Evolutionary conservation across 2,329 filamentous ascomycete species (phyloP), one percentile per base, ranked within the genome.

Genomic region (Colletotrichum brevisporum): DNA sequence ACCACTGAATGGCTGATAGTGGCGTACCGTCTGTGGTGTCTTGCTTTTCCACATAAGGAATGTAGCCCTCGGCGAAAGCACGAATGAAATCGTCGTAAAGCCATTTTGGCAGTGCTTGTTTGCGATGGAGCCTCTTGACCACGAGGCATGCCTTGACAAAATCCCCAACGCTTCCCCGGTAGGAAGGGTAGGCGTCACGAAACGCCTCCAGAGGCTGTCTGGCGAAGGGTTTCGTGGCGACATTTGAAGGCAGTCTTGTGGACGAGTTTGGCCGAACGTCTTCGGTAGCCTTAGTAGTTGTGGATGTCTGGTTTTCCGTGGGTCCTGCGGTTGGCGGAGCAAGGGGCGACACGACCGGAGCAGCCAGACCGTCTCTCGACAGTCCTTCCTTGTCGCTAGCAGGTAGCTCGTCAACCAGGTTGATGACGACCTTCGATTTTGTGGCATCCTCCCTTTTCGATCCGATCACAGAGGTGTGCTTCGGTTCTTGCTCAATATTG

Each of bases 21-120:
- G 78, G 71, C 24, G 67, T 45, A 10, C 12, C 16, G 12, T 77
- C 73, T 24, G 74, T 73, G 2, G 70, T 71, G 3, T 70, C 68
- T 9, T 65, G 43, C 6, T 75, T 72, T 2, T 73, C 63, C 26
- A 83, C 78, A 62, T 88, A 87, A 0, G 73, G 70, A 6, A 81
- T 70, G 70, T 82, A 89, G 1, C 81, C 79, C 1, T 74, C 74
- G 2, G 81, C 77, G 58, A 84, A 88, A 2, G 76, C 74, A 8
- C 82, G 77, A 36, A 89, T 82, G 60, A 88, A 86, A 63, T 89
- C 87, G 71, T 89, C 87, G 67, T 83, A 88, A 0, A 87, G 73
- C 61, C 78, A 85, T 26, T 81, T 79, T 13, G 80, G 78, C 18
- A 87, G 73, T 5, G 72, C 59, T 9, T 76, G 75, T 13, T 76